Conservation (phyloP, 2,329 filamentous ascomycete genomes). For the Delphinella strobiligena region DNA sequence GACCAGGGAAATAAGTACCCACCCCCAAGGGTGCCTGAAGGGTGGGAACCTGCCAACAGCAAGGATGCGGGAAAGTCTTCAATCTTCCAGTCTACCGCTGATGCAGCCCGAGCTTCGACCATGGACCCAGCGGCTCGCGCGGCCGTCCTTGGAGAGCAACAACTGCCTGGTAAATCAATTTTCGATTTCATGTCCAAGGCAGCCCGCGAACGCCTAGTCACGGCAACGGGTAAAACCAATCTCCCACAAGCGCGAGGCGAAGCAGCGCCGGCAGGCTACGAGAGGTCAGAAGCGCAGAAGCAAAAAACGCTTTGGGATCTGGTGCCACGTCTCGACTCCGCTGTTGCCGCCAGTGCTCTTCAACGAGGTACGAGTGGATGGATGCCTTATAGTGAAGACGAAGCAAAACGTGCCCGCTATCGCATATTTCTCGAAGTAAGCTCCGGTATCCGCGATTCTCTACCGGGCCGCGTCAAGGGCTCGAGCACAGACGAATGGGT, state of each 20-base stretch:
- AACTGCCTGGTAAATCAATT: conserved; percentile 81
- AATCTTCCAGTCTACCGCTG: conserved; percentile 54
- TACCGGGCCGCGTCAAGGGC: conserved; percentile 44
- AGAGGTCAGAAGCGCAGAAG: conserved; percentile 50
- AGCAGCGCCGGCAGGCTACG: conserved; percentile 51
- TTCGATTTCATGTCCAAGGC: conserved; percentile 82
- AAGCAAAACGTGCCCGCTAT: conserved; percentile 69
- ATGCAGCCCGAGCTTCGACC: conserved; percentile 64
- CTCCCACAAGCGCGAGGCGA: conserved; percentile 71
- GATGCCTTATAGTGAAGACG: conserved; percentile 77
- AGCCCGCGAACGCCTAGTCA: conserved; percentile 63
- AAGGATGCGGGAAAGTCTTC: conserved; percentile 14
- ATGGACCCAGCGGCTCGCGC: conserved; percentile 69
- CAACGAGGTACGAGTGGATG: conserved; percentile 46
- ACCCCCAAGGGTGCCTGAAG: conserved; percentile 56
- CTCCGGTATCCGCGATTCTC: conserved; percentile 47
- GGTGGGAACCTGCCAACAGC: conserved; percentile 55
- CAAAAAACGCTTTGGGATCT: conserved; percentile 41
- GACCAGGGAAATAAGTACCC: conserved; percentile 42
- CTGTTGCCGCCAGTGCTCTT: conserved; percentile 33
- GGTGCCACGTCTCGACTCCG: conserved; percentile 31
- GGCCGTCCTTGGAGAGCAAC: conserved; percentile 65
- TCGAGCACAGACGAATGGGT: conserved; percentile 60
- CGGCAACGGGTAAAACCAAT: conserved; percentile 61
- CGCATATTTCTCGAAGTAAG: conserved; percentile 67